phyloP scores from a whole-genome alignment of 331 rosid species.

The Malus hybrid region DNA sequence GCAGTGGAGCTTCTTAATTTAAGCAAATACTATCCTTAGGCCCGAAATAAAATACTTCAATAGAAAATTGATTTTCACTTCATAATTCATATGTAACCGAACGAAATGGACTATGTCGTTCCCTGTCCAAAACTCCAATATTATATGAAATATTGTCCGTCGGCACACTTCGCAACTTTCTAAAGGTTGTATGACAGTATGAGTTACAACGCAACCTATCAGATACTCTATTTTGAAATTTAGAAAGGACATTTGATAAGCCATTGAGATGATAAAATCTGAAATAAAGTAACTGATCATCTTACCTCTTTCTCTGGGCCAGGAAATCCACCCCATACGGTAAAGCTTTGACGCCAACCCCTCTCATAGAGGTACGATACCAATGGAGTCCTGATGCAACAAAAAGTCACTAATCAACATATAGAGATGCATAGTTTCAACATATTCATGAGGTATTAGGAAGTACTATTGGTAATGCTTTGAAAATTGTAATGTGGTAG shows the following conservation, averaged over 20 bases:
- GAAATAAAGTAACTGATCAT: constrained; percentile 1
- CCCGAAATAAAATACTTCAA: not conserved
- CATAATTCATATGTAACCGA: not conserved
- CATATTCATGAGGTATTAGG: not conserved
- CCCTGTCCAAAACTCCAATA: not conserved
- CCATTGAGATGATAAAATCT: not conserved
- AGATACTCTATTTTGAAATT: not conserved
- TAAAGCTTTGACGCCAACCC: constrained; percentile 92
- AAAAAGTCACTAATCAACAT: constrained; percentile 2
- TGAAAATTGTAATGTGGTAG: not conserved
- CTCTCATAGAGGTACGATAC: constrained; percentile 84
- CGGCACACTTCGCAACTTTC: not conserved
- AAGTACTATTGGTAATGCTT: not conserved
- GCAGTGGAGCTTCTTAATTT: not conserved
- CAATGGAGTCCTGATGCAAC: constrained; percentile 63
- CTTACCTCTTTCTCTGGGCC: constrained; percentile 93
- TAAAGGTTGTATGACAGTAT: not conserved
- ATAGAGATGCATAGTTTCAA: constrained; percentile 7
- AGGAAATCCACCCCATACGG: constrained; percentile 67
- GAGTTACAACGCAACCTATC: not conserved
- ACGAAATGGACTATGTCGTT: not conserved
- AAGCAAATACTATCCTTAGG: not conserved
- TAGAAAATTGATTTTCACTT: not conserved
- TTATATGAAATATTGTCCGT: not conserved
- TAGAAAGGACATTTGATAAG: not conserved